These are phyloP conservation scores for Neospermospora avenae DNA, from an alignment of 2,329 filamentous ascomycete genomes.

Conservation along the genomic window DNA sequence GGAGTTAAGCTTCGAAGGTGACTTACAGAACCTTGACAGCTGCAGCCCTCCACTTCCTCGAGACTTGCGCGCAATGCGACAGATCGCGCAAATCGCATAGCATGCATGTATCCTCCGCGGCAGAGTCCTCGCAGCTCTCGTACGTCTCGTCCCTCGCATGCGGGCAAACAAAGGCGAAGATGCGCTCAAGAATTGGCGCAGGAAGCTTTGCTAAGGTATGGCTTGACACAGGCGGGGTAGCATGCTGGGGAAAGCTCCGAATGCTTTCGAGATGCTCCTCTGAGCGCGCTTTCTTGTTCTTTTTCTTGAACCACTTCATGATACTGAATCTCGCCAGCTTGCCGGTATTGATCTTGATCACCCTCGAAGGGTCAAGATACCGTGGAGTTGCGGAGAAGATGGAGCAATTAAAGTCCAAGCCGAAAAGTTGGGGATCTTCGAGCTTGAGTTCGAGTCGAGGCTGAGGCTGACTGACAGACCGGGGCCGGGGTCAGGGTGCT, in stretches of 20 bases:
- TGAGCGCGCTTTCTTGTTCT: conserved; percentile 15
- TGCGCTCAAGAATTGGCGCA: conserved; percentile 65
- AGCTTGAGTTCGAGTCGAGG: background rate
- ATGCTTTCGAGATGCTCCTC: conserved; percentile 2
- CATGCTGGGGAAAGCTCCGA: conserved; percentile 11
- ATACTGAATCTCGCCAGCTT: conserved; percentile 28
- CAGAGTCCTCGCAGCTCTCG: conserved; percentile 77
- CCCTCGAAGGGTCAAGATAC: background rate
- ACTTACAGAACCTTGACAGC: conserved; percentile 60
- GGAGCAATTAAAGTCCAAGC: background rate
- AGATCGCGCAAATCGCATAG: conserved; percentile 90
- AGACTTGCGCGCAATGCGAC: conserved; percentile 72
- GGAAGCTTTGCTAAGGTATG: conserved; percentile 50
- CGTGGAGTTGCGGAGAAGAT: background rate
- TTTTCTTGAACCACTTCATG: conserved; percentile 32
- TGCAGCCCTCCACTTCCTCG: conserved; percentile 63
- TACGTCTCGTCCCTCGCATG: conserved; percentile 76
- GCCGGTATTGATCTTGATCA: conserved; percentile 11
- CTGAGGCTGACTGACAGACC: conserved; percentile 15
- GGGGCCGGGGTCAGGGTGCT: too few relatives aligned
- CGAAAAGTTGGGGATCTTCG: background rate
- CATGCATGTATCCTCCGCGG: conserved; percentile 80
- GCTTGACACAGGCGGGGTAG: conserved; percentile 22
- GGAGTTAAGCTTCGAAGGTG: background rate
- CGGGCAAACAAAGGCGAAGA: conserved; percentile 81